Evolutionary conservation across 176 grass and related monocot species (phyloP).

Genomic region (Elymus sibiricus): DNA sequence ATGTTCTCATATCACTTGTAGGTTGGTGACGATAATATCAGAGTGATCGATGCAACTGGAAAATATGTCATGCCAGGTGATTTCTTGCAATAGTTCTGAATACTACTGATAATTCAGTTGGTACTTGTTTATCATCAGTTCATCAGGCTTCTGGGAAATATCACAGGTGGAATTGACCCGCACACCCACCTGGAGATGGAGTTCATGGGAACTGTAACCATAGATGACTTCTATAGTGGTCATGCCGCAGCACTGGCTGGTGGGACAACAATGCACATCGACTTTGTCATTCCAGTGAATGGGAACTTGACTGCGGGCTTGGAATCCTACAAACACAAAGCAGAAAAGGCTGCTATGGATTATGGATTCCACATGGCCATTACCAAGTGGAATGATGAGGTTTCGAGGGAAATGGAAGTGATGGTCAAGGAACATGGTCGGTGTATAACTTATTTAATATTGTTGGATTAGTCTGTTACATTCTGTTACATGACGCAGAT

Average conservation of each 20-base stretch:
- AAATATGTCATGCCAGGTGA: constrained; percentile 99
- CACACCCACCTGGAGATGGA: constrained; percentile 96
- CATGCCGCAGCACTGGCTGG: constrained; percentile 87
- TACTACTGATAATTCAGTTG: not conserved
- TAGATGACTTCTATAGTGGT: constrained; percentile 92
- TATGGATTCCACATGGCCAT: constrained; percentile 99
- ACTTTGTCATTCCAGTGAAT: constrained; percentile 92
- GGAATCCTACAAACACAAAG: constrained; percentile 72
- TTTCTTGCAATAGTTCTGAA: not conserved
- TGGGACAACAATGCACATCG: constrained; percentile 97
- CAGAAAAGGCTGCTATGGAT: constrained; percentile 80
- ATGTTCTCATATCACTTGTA: constrained; percentile 20
- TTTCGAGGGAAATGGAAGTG: constrained; percentile 90
- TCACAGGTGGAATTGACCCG: constrained; percentile 90
- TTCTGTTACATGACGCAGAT: not conserved
- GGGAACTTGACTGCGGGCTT: constrained; percentile 83
- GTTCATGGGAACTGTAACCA: constrained; percentile 85
- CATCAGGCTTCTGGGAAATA: constrained; percentile 18
- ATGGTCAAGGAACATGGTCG: constrained; percentile 96
- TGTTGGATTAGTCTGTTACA: not conserved
- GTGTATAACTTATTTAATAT: not conserved
- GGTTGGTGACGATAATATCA: constrained; percentile 67
- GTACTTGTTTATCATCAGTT: constrained; percentile 11
- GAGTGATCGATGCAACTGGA: constrained; percentile 90
- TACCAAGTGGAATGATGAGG: constrained; percentile 91